A percentile compares a stretch with the other conserved stretches of the same genome.
Evolutionary conservation across 208 protist genomes (phyloP).

Genomic region (Naegleria lovaniensis): DNA sequence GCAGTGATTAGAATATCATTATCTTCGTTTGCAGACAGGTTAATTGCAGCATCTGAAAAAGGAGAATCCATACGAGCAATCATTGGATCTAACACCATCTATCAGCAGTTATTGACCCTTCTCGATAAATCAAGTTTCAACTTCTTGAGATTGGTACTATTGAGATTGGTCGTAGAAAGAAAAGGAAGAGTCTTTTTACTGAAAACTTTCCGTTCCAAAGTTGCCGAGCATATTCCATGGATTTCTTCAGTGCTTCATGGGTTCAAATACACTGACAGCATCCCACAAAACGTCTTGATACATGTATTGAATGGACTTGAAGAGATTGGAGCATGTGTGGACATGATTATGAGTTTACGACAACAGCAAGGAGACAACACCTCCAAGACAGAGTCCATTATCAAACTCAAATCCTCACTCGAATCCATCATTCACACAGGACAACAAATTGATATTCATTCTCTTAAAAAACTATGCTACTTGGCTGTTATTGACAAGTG

Average conservation of each 20-base stretch:
- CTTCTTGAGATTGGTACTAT: neutral
- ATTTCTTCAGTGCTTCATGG: neutral
- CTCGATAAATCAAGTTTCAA: neutral
- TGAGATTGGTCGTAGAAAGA: neutral
- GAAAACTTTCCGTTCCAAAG: neutral
- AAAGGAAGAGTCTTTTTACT: neutral
- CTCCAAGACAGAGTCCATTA: neutral
- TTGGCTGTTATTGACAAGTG: neutral
- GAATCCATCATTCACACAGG: neutral
- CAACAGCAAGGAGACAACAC: neutral
- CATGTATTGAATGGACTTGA: neutral
- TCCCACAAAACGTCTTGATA: neutral
- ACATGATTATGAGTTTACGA: neutral
- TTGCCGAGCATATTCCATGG: neutral
- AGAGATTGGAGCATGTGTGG: neutral
- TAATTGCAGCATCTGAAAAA: neutral
- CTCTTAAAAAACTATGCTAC: neutral
- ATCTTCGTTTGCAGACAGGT: neutral
- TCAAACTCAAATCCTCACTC: neutral
- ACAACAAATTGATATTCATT: neutral
- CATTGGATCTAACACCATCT: neutral
- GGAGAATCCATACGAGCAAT: neutral
- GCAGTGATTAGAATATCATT: neutral
- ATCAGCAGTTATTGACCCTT: neutral
- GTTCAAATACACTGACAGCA: neutral